Conservation (phyloP, 257 asterid species). For the Rehmannia glutinosa region DNA sequence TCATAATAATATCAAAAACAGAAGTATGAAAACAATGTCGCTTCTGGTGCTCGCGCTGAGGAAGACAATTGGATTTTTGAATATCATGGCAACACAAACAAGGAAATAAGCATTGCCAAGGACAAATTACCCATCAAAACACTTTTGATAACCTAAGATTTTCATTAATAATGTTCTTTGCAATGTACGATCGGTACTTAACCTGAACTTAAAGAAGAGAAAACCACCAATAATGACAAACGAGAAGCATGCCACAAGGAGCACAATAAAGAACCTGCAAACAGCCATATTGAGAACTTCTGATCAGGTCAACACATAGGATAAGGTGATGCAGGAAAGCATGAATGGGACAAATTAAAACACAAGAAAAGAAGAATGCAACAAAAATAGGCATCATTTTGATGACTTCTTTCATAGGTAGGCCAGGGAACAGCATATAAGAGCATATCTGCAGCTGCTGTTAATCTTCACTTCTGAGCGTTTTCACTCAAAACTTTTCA, state of each 20-base stretch:
- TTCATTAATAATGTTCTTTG: background rate
- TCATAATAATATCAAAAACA: background rate
- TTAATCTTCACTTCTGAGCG: no score
- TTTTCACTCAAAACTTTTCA: no score
- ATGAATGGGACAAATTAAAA: background rate
- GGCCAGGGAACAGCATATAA: no score
- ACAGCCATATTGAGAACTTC: conserved; percentile 16
- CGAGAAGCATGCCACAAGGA: conserved; percentile 73
- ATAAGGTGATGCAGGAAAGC: background rate
- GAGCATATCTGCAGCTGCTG: no score
- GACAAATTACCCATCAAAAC: background rate
- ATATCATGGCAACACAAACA: background rate
- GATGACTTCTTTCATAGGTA: no score
- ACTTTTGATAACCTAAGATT: background rate
- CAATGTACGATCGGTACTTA: conserved; percentile 17
- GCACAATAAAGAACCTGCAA: conserved; percentile 81
- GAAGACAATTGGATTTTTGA: background rate
- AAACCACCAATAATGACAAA: conserved; percentile 90
- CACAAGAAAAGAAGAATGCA: background rate
- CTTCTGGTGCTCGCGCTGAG: no score
- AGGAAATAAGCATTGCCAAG: background rate
- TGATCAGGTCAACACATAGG: conserved; percentile 9
- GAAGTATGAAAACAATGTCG: conserved; percentile 4
- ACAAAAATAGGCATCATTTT: background rate
- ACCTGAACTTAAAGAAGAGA: conserved; percentile 90